Evolutionary conservation across 2,329 filamentous ascomycete genomes (phyloP), one percentile per base, ranked within the genome.

Genomic region (Alternaria metachromatica): DNA sequence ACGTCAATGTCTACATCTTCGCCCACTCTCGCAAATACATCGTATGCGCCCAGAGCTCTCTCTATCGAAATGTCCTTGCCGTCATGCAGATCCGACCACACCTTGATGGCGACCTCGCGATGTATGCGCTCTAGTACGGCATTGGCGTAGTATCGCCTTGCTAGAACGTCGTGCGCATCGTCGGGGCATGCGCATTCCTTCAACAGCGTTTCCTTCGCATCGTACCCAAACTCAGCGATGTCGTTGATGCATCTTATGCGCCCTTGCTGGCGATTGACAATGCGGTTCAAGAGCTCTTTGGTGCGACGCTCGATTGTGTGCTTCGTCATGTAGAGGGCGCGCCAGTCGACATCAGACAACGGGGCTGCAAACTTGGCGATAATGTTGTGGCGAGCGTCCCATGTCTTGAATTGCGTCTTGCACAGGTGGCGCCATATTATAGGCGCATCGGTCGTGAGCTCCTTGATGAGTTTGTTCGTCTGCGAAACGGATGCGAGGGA

Each of bases 351-450:
- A 10, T 85, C 82, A 11, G 84, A 84, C 8, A 87, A 85, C 4
- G 82, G 83, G 26, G 82, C 80, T 13, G 74, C 77, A 49, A 76
- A 70, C 61, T 78, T 81, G 72, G 57, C 66, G 9, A 66, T 55
- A 21, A 81, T 74, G 60, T 74, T 58, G 65, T 80, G 79, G 58
- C 69, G 72, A 26, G 85, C 79, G 63, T 91, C 86, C 96, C 96
- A 99, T 80, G 89, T 92, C 59, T 80, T 85, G 82, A 94, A 97
- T 60, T 84, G 83, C 37, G 81, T 80, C 58, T 82, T 80, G 79
- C 96, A 98, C 76, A 95, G 88, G 72, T 87, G 81, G 66, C 89
- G 89, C 95, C 96, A 98, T 57, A 97, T 84, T 25, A 94, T 82
- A 8, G 90, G 88, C 62, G 93, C 90, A 70, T 89, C 88, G 43